Evolutionary conservation across 225 moss, liverwort and hornwort species (phyloP), one percentile per base, ranked within the genome.

Genomic region (Bryum argenteum): DNA sequence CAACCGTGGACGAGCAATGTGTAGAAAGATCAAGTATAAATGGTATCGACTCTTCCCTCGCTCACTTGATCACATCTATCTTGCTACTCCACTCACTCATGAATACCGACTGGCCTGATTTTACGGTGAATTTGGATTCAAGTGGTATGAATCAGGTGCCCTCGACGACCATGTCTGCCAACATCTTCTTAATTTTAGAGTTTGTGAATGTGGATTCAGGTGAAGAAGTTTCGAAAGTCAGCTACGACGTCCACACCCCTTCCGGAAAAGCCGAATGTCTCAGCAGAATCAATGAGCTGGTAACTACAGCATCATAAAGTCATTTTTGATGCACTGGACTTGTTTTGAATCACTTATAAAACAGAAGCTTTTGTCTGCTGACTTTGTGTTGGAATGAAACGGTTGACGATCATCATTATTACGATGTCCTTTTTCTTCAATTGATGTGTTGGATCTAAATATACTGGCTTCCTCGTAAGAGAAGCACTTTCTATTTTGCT

Each of bases 1-100:
- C 83, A 76, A 39, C 64, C 73, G 66, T 75, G 22, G 75, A 73
- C 62, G 78, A 76, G 16, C 58, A 78, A 73, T 66, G 62, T 58
- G 41, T 70, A 70, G 81, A 74, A 66, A 73, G 55, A 41, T 16
- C 18, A 11, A 63, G 21, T 78, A 45, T 59, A 54, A 75, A 53
- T 62, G 80, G 86, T 86, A 83, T 60, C 18, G 38, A 58, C 58
- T 72, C 65, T 79, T 40, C 45, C 41, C 72, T 62, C 59, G 39
- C 55, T 69, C 42, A 63, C 42, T 53, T 37, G 15, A n/a, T 71
- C 48, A 8, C 63, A 19, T 52, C 26, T 14, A 20, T 18, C 63
- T 64, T 19, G 53, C 22, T 42, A 19, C 74, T 40, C 44, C 18
- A 50, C 43, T 66, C 33, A 33, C 33, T 33, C 33, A 40, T 22